Conservation (phyloP, 2,329 filamentous ascomycete species). For the Phyllosticta citribraziliensis region DNA sequence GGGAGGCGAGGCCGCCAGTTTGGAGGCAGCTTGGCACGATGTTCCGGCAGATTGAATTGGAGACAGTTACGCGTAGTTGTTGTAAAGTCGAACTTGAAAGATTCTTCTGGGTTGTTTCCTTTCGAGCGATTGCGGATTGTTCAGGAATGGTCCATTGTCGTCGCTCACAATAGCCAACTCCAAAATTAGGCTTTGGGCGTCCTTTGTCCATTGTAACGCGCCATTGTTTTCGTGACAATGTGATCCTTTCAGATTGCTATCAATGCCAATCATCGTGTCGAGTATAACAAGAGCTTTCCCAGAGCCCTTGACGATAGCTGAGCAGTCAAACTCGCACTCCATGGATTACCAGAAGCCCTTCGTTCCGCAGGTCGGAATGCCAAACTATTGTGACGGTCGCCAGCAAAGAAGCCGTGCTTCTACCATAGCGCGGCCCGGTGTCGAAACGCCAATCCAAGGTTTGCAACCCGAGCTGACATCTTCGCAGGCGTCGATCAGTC, state of each 20-base stretch:
- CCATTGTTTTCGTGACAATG: background rate
- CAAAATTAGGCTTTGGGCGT: background rate
- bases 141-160: background rate
- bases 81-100: too few species aligned
- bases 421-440: background rate
- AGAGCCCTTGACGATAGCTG: background rate
- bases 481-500: background rate
- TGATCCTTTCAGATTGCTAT: background rate
- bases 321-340: background rate
- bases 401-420: background rate
- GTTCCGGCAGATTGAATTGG: too few species aligned
- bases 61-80: too few species aligned
- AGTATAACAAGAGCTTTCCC: background rate
- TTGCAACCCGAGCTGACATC: background rate
- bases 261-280: too few species aligned
- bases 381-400: background rate
- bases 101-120: too few species aligned
- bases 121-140: too few species aligned
- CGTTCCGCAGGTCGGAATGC: background rate
- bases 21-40: background rate
- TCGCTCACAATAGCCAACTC: background rate
- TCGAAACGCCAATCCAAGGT: background rate
- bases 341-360: background rate
- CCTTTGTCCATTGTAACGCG: background rate
- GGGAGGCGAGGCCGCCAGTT: background rate